Evolutionary conservation across 257 asterid species (phyloP), one percentile per base, ranked within the genome.

Genomic region (Forsythia viridissima): DNA sequence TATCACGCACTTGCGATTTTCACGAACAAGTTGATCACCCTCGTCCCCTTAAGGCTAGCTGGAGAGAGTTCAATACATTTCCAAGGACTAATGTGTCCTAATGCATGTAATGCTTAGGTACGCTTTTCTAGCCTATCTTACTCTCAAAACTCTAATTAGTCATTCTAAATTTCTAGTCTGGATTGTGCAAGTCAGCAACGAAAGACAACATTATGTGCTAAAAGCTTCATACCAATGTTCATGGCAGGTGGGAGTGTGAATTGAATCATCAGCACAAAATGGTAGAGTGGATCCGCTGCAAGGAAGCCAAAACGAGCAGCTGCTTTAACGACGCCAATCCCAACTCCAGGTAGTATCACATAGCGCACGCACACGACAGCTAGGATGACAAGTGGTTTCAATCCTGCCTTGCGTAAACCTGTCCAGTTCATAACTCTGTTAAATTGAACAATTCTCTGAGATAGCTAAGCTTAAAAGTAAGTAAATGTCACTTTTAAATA

Each of bases 211-310:
- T 48, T 4, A 48, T 48, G 59, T 1, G 8, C 59, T n/a, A 6
- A n/a, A 6, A 57, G 20, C 24, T n/a, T 57, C 66, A 8, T 88
- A 91, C 99, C 92, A 1, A 96, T 88, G 77, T 81, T 90, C 96
- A 92, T 96, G 55, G 97, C 98, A 5, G 99, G 99, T 52, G 99
- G 99, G 38, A 93, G 81, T 61, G 92, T 77, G 85, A 82, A 96
- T 82, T 96, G 99, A 73, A 91, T 79, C 93, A 96, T 80, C 71
- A 96, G 90, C 80, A 93, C 91, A 65, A 93, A 96, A 30, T 85
- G 98, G 85, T 79, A 96, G 34, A 96, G 90, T 24, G 97, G 99
- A 82, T 96, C 98, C 9, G 85, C 21, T 1, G 98, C 94, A 44
- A 96, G 91, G 81, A 91, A 85, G 8, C 98, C 98, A 0, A 93